phyloP scores from a whole-genome alignment of 2,329 filamentous ascomycete species.

The Aspergillus quadricinctus region DNA sequence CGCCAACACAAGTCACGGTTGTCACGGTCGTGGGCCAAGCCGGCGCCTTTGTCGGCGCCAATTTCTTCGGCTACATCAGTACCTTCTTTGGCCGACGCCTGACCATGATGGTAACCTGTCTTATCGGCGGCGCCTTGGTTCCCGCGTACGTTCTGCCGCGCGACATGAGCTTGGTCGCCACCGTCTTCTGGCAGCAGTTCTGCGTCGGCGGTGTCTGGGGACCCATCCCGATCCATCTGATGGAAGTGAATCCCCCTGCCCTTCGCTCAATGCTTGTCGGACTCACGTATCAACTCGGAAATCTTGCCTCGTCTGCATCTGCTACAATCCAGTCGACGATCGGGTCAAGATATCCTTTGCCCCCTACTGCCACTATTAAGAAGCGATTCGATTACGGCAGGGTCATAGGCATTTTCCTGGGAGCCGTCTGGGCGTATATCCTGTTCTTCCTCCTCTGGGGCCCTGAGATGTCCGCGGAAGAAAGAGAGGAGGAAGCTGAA shows the following conservation, averaged over 20 bases:
- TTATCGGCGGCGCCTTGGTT: not conserved
- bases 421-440: not conserved
- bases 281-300: not conserved
- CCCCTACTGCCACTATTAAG: not conserved
- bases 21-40: not conserved
- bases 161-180: not conserved
- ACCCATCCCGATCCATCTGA: not conserved
- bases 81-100: not conserved
- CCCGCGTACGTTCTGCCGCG: not conserved
- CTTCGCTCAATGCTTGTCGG: not conserved
- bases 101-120: not conserved
- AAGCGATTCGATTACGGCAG: not conserved
- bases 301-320: not conserved
- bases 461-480: conserved; percentile 25
- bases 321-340: not conserved
- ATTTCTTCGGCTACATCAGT: not conserved
- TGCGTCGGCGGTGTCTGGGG: not conserved
- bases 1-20: not conserved
- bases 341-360: not conserved
- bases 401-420: not conserved
- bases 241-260: not conserved
- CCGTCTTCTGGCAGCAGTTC: not conserved
- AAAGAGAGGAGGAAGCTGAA: conserved; percentile 21
- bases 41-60: not conserved
- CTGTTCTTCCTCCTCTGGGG: conserved; percentile 16